Evolutionary conservation across 1,284 basidiomycete genomes (phyloP).

Genomic region (Neolentinus lepideus): DNA sequence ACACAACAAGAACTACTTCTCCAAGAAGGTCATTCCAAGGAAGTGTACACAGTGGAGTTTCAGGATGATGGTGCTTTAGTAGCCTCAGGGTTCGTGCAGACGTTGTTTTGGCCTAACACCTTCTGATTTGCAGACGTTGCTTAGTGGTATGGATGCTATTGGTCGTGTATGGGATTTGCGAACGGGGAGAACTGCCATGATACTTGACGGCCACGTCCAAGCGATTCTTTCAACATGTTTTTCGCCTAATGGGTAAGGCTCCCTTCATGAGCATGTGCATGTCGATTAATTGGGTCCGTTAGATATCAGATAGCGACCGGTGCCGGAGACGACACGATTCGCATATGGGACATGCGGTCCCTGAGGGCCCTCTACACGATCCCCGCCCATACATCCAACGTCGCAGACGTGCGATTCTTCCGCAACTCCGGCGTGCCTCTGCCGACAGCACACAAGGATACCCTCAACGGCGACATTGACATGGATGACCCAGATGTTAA

Average conservation of each 20-base stretch:
- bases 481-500: slow-evolving; percentile 22
- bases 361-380: slow-evolving; percentile 93
- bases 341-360: slow-evolving; percentile 97
- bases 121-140: slow-evolving; percentile 8
- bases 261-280: slow-evolving; percentile 4
- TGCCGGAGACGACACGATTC: slow-evolving; percentile 94
- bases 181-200: slow-evolving; percentile 95
- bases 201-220: slow-evolving; percentile 94
- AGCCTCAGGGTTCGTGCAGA: slow-evolving; percentile 74
- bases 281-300: not conserved
- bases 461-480: slow-evolving; percentile 26
- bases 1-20: slow-evolving; percentile 78
- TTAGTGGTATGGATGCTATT: slow-evolving; percentile 95
- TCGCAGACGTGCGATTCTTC: slow-evolving; percentile 95
- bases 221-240: slow-evolving; percentile 91
- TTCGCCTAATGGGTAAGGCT: slow-evolving; percentile 85
- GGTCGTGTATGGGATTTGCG: slow-evolving; percentile 96
- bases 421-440: slow-evolving; percentile 26
- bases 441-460: slow-evolving; percentile 32
- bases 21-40: slow-evolving; percentile 97
- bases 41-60: slow-evolving; percentile 93
- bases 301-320: slow-evolving; percentile 97
- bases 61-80: slow-evolving; percentile 92
- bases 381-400: slow-evolving; percentile 91
- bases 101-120: not conserved